These are phyloP conservation scores for Pholiota microspora DNA, from an alignment of 768 basidiomycete genomes.

Conservation along the genomic window DNA sequence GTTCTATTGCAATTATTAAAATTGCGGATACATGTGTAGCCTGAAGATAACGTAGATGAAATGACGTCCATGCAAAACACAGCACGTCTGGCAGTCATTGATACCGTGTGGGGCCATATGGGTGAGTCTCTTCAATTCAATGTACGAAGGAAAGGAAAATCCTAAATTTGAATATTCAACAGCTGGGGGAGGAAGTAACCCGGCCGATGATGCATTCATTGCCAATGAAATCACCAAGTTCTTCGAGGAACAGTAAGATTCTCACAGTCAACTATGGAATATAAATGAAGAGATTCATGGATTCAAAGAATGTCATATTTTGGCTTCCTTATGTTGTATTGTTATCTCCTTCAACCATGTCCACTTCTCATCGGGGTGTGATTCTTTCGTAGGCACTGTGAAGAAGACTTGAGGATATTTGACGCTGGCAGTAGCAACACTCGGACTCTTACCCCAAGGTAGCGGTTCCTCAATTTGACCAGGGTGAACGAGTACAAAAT, in stretches of 20 bases:
- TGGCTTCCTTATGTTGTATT: constrained; percentile 11
- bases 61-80: constrained; percentile 37
- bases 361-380: constrained; percentile 9
- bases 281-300: no score
- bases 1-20: background rate
- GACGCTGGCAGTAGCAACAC: background rate
- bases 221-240: constrained; percentile 41
- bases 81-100: constrained; percentile 48
- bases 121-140: constrained; percentile 37
- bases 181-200: constrained; percentile 45
- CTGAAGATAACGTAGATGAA: constrained; percentile 53
- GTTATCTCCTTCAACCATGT: constrained; percentile 24
- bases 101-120: constrained; percentile 57
- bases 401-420: background rate
- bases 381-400: constrained; percentile 22
- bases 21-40: constrained; percentile 29
- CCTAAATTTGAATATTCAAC: background rate
- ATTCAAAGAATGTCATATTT: background rate
- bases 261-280: background rate
- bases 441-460: constrained; percentile 18
- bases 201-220: constrained; percentile 41
- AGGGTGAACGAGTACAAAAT: constrained; percentile 21
- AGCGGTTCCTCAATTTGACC: constrained; percentile 21
- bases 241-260: constrained; percentile 29
- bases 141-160: constrained; percentile 2